These are phyloP conservation scores for Aspergillus baeticus DNA, from an alignment of 495 filamentous ascomycete genomes.

Conservation along the genomic window DNA sequence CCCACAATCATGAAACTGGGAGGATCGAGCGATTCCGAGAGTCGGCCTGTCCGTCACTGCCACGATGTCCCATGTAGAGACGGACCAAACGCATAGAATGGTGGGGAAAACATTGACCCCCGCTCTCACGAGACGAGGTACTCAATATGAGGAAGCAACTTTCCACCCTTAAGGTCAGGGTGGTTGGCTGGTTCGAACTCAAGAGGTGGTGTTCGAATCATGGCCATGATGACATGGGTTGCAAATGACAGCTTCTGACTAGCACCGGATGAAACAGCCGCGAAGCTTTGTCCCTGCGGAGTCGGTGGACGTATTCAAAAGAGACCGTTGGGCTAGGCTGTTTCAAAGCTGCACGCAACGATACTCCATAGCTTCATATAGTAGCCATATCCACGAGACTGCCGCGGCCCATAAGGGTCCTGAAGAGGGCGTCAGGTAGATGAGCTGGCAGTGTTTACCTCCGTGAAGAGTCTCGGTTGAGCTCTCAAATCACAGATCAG, in stretches of 20 bases:
- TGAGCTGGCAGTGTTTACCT: not conserved
- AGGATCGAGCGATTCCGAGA: too few species aligned
- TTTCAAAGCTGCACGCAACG: not conserved
- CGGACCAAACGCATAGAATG: too few species aligned
- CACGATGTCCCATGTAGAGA: too few species aligned
- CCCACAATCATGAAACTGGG: not conserved
- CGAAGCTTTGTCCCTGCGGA: slow-evolving; percentile 1
- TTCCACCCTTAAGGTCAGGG: too few species aligned
- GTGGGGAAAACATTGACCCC: too few species aligned
- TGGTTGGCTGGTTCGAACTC: too few species aligned
- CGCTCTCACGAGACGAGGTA: too few species aligned
- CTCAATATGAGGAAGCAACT: too few species aligned
- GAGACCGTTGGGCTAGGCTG: not conserved
- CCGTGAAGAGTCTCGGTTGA: not conserved
- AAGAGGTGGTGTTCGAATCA: too few species aligned
- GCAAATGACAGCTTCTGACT: not conserved
- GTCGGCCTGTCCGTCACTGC: too few species aligned
- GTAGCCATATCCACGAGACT: not conserved
- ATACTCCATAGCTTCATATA: slow-evolving; percentile 9
- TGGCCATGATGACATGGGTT: not conserved
- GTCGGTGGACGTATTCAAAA: too few species aligned
- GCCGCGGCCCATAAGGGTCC: not conserved
- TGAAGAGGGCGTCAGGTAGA: not conserved
- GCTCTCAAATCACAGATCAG: not conserved
- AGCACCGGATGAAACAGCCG: slow-evolving; percentile 5